Base-by-base conservation (phyloP, 495 filamentous ascomycete species). In the Immersiella caudata region DNA sequence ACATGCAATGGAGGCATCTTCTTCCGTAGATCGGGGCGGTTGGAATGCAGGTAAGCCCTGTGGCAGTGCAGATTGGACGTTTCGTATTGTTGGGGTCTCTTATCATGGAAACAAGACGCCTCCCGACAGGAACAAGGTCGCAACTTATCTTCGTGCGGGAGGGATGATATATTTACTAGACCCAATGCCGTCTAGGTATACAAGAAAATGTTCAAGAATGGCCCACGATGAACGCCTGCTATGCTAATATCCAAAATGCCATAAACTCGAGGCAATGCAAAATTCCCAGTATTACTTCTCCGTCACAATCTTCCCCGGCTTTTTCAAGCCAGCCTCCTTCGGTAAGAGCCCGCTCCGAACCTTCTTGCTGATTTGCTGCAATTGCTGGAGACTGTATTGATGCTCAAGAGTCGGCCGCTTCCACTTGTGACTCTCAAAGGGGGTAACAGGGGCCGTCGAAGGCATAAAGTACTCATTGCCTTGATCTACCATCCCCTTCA, bases 391-490 rank as follows among this genome's bases (percentile, higher is more conserved):
- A 22, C 26, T 29, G n/a, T 33, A 20, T 0, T 60, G 25, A 29
- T 29, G 29, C 24, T 29, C 24, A 3, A 60, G 26, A 6, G 24
- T 60, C n/a, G 56, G 20, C 2, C 59, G 59, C 21, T 46, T 62
- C 59, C 59, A 62, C 29, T 20, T n/a, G 20, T 8, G 12, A n/a
- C n/a, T 46, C 6, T 62, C 59, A 18, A 62, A 62, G 7, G 59
- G 59, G n/a, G 21, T 4, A 18, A 62, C 33, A n/a, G 36, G 20
- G 24, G 3, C 59, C 20, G 16, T 16, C 11, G 49, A 54, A 0
- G 22, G 61, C 61, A 9, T 18, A 21, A 63, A 63, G 61, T 52
- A 63, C 6, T 20, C 26, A n/a, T 63, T 46, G 24, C 24, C 40
- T 22, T 21, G 27, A 12, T 16, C 25, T 16, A 12, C n/a, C 6